Evolutionary conservation across 1,139 yeast genomes (phyloP), one percentile per base, ranked within the genome.

Genomic region (Groenewaldozyma sp.): DNA sequence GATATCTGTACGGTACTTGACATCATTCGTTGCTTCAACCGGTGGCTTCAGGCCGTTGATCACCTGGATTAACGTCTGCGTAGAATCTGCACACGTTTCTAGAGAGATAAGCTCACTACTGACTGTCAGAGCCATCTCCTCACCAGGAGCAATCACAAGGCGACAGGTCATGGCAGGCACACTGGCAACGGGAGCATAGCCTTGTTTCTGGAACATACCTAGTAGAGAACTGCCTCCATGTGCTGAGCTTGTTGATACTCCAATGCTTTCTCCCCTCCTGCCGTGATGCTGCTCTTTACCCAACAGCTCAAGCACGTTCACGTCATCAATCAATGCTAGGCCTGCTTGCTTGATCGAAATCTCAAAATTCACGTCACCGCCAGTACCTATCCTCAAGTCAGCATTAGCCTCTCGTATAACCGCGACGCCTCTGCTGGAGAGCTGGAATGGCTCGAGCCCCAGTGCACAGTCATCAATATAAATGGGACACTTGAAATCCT

Each of bases 21-120:
- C 69, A 19, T 76, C 76, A 5, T 73, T 73, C 45, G 76, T 78
- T 3, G 50, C 49, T 26, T 54, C 64, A 3, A 82, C 62, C 0
- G 88, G 88, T 10, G 75, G 74, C 50, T 81, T 83, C 53, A 87
- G 64, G 51, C 86, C 95, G 47, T 74, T 78, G 11, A 81, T 46
- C 17, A 83, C 54, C 48, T 82, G 94, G 2, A 75, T 49, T 32
- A 87, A 60, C 4, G 88, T 75, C 52, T 83, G 81, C 0, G 78
- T 70, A 0, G 95, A 84, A 58, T 88, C 97, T 0, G 95, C 91
- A 62, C 95, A 87, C 2, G 86, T 52, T 29, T 79, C 53, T 36
- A 56, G 31, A 2, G 47, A 37, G 10, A 52, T 34, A 2, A 47
- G 38, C 35, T 51, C 54, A 16, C 46, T 42, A 3, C 45, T 38